phyloP scores from a whole-genome alignment of 2,329 filamentous ascomycete genomes.

The Monosporascus ibericus region DNA sequence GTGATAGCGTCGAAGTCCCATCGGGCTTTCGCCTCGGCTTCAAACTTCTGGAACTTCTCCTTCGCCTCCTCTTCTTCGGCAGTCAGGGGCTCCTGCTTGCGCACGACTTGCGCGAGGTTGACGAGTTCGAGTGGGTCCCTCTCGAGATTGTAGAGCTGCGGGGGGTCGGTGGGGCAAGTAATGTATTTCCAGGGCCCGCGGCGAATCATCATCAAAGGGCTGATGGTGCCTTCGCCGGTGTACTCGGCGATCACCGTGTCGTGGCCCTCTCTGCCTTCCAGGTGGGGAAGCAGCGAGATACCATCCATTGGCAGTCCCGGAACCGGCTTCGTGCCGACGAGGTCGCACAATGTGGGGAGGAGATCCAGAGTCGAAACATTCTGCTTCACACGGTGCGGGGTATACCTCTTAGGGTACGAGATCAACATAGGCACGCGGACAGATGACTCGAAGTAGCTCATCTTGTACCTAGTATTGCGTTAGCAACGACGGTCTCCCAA shows the following conservation, averaged over 20 bases:
- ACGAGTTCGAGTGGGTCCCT: conserved; percentile 70
- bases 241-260: conserved; percentile 95
- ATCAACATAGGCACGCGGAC: conserved; percentile 84
- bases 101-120: conserved; percentile 55
- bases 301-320: conserved; percentile 79
- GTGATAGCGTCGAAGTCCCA: conserved; percentile 83
- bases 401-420: conserved; percentile 70
- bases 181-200: conserved; percentile 88
- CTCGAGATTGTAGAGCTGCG: conserved; percentile 76
- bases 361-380: conserved; percentile 91
- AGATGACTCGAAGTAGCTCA: conserved; percentile 92
- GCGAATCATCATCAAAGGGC: conserved; percentile 90
- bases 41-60: conserved; percentile 57
- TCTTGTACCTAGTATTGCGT: conserved; percentile 63
- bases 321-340: conserved; percentile 66
- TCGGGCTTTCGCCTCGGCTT: conserved; percentile 63
- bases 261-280: conserved; percentile 59
- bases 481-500: not conserved
- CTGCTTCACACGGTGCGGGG: conserved; percentile 68
- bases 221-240: conserved; percentile 85
- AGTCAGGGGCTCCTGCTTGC: conserved; percentile 31
- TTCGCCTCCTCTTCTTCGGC: conserved; percentile 40
- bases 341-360: conserved; percentile 78
- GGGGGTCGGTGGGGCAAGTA: conserved; percentile 75
- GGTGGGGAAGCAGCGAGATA: conserved; percentile 71